phyloP scores from a whole-genome alignment of 83 land plant genomes.

The Diphasiastrum complanatum region DNA sequence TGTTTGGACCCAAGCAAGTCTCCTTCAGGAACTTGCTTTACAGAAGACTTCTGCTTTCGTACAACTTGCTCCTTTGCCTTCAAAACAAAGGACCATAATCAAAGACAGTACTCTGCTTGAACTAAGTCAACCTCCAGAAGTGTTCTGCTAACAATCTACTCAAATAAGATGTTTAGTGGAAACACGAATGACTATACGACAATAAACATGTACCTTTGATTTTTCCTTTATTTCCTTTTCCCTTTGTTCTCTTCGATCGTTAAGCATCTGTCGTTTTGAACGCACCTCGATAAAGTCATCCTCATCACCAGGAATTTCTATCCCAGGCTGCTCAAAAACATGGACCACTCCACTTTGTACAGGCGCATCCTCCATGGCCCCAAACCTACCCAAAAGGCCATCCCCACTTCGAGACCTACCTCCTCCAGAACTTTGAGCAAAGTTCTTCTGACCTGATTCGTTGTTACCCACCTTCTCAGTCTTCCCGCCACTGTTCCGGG shows the following conservation, averaged over 20 bases:
- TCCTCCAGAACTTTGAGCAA: slow-evolving; percentile 26
- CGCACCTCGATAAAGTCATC: slow-evolving; percentile 92
- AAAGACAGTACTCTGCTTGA: no score
- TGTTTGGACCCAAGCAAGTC: no score
- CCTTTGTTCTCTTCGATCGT: slow-evolving; percentile 69
- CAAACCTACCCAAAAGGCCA: no score
- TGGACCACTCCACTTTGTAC: slow-evolving; percentile 62
- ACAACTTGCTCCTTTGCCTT: slow-evolving; percentile 28
- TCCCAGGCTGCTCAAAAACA: slow-evolving; percentile 68
- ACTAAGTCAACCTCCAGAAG: no score
- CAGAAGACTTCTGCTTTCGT: slow-evolving; percentile 16
- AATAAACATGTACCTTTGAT: no score
- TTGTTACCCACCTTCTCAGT: no score
- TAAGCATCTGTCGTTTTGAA: slow-evolving; percentile 82
- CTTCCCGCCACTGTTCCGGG: no score
- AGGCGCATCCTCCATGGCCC: slow-evolving; percentile 51
- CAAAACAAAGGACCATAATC: no score
- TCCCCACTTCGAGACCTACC: slow-evolving; percentile 23
- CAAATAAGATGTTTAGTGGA: not conserved
- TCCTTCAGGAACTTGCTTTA: not conserved
- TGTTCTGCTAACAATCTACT: not conserved
- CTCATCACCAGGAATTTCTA: slow-evolving; percentile 67
- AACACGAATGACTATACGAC: slow-evolving; percentile 3
- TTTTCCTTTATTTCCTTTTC: slow-evolving; percentile 75
- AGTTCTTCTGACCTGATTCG: no score